Base-by-base conservation (phyloP, 768 basidiomycete species). In the Russula sp. region DNA sequence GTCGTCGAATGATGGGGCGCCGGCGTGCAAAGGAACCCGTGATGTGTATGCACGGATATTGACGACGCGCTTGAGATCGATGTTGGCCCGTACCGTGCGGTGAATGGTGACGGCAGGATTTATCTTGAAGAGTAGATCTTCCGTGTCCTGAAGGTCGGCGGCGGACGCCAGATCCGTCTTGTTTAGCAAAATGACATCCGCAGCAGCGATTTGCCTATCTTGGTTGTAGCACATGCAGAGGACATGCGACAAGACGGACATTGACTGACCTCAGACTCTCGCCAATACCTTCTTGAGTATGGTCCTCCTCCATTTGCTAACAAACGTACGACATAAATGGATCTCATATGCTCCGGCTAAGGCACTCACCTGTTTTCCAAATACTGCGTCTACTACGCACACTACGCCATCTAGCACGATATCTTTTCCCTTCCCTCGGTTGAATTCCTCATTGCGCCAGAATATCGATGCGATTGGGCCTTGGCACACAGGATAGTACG, bases 101-200 rank as follows among this genome's bases (percentile, higher is more conserved):
- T 91, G 78, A 61, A 96, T 77, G 1, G 90, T 82, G 1, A 87
- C 86, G 2, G 82, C 84, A 5, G 94, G 89, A 73, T 98, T 98
- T 68, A 96, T 77, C 22, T 77, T 72, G n/a, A 78, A 81, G 44
- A 99, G 84, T 22, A 82, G 73, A n/a, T 68, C 70, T 71, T 91
- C 86, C 13, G 84, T 82, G 4, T 75, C 70, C 1, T 65, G 57
- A 2, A 90, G 69, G 22, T 76, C 75, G 6, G 76, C 73, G 1
- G 79, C 64, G 1, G 80, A 70, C 1, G 84, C 86, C 9, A 98
- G 77, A 70, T 98, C 96, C 32, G 79, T 77, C 78, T 99, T 99
- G 79, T 99, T 99, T 34, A 99, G 76, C 32, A 99, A 75, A 42
- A 98, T 81, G 31, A 96, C 87, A 70, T 99, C 97, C 31, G 96